phyloP scores from a whole-genome alignment of 2,329 filamentous ascomycete genomes.

The Fusarium begoniae region DNA sequence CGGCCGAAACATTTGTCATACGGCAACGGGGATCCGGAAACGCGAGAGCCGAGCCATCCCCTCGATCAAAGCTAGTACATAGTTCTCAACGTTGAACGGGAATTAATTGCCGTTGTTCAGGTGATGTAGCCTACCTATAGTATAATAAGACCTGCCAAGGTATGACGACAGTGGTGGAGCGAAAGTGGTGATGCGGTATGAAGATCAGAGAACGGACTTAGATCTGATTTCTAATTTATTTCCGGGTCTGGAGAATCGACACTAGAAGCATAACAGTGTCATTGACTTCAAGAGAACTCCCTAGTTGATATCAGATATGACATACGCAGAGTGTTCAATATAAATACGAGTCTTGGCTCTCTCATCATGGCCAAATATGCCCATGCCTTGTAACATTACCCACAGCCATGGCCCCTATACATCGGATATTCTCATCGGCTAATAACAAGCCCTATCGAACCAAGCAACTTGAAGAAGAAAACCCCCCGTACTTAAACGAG shows the following conservation, averaged over 20 bases:
- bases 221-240: constrained; percentile 11
- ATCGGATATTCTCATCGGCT: constrained; percentile 19
- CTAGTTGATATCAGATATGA: background rate
- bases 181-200: constrained; percentile 9
- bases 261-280: constrained; percentile 1
- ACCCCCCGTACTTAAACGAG: constrained; percentile 13
- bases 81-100: background rate
- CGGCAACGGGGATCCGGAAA: constrained; percentile 12
- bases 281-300: background rate
- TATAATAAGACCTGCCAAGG: background rate
- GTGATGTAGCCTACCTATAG: constrained; percentile 13
- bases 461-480: constrained; percentile 12
- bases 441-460: constrained; percentile 26
- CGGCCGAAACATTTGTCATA: constrained; percentile 11
- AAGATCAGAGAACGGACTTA: constrained; percentile 19
- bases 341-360: background rate
- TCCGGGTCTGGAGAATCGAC: background rate
- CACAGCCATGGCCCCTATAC: constrained; percentile 17
- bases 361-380: background rate
- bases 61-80: background rate
- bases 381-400: background rate
- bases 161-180: constrained; percentile 23
- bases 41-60: constrained; percentile 6
- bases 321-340: background rate
- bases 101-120: background rate